phyloP scores from a whole-genome alignment of 257 asterid species.

The Echites panduratus region DNA sequence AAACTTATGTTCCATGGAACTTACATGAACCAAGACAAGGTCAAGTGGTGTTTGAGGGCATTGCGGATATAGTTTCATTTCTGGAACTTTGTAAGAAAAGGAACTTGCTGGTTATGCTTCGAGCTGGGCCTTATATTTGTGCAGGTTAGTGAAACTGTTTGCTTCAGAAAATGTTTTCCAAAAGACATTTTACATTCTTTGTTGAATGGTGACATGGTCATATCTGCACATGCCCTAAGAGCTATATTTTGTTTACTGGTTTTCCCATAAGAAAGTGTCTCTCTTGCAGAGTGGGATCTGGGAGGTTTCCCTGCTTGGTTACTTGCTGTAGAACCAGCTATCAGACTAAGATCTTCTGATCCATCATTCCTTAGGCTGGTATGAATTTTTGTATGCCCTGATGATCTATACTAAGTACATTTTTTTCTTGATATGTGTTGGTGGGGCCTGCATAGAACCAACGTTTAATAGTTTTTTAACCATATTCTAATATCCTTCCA shows the following conservation, averaged over 20 bases:
- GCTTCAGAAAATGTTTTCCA: conserved; percentile 3
- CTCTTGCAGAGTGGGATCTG: conserved; percentile 87
- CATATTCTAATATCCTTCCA: background rate
- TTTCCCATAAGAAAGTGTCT: conserved; percentile 7
- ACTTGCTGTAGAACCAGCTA: conserved; percentile 71
- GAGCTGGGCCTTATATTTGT: conserved; percentile 95
- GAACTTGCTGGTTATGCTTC: conserved; percentile 87
- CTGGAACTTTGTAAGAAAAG: conserved; percentile 73
- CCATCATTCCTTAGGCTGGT: conserved; percentile 73
- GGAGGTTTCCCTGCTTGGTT: conserved; percentile 99
- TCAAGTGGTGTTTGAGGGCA: conserved; percentile 60
- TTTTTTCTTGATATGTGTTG: background rate
- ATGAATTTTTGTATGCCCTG: conserved; percentile 16
- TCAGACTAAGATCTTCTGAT: conserved; percentile 81
- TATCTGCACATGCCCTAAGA: background rate
- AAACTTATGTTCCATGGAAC: conserved; percentile 95
- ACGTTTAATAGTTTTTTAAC: background rate
- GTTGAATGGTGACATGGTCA: background rate
- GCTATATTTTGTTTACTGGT: background rate
- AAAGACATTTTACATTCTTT: background rate
- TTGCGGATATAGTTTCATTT: conserved; percentile 75
- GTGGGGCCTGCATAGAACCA: background rate
- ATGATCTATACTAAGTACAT: background rate
- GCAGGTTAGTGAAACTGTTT: conserved; percentile 55
- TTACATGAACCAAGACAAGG: conserved; percentile 83